phyloP scores from a whole-genome alignment of 2,329 filamentous ascomycete genomes.

The Stachybotrys elegans region DNA sequence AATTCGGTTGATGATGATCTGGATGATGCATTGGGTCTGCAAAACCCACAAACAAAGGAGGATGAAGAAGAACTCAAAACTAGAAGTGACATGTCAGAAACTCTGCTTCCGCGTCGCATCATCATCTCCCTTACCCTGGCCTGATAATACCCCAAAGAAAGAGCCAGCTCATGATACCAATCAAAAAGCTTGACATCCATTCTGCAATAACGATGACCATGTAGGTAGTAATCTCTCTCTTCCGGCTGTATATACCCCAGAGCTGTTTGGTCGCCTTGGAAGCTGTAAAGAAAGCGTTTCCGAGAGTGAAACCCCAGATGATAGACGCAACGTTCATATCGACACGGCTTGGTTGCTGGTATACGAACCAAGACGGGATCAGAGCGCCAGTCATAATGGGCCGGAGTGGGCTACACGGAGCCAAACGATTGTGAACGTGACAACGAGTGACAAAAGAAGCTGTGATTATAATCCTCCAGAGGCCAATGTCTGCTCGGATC shows the following conservation, averaged over 20 bases:
- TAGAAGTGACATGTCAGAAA: not conserved
- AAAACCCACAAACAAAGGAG: slow-evolving; percentile 29
- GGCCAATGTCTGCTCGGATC: no score
- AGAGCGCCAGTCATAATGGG: slow-evolving; percentile 20
- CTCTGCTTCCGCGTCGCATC: accelerated
- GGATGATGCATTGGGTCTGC: slow-evolving; percentile 44
- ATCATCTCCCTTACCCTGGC: slow-evolving; percentile 11
- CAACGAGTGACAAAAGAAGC: no score
- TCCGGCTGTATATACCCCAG: slow-evolving; percentile 11
- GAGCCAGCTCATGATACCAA: slow-evolving; percentile 14
- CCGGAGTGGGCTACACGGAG: no score
- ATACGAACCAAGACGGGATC: slow-evolving; percentile 15
- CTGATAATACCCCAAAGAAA: slow-evolving; percentile 17
- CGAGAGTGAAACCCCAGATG: slow-evolving; percentile 18
- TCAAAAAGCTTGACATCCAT: slow-evolving; percentile 16
- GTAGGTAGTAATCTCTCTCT: slow-evolving; percentile 10
- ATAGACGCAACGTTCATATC: slow-evolving; percentile 19
- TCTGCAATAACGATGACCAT: slow-evolving; percentile 16
- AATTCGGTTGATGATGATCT: slow-evolving; percentile 51
- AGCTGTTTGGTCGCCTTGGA: slow-evolving; percentile 10
- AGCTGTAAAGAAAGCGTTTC: slow-evolving; percentile 9
- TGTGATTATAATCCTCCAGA: no score
- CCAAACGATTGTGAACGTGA: no score
- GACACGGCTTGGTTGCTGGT: slow-evolving; percentile 11
- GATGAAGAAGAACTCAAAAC: slow-evolving; percentile 17